phyloP scores from a whole-genome alignment of 139 green algal genomes.

The Volvox africanus region DNA sequence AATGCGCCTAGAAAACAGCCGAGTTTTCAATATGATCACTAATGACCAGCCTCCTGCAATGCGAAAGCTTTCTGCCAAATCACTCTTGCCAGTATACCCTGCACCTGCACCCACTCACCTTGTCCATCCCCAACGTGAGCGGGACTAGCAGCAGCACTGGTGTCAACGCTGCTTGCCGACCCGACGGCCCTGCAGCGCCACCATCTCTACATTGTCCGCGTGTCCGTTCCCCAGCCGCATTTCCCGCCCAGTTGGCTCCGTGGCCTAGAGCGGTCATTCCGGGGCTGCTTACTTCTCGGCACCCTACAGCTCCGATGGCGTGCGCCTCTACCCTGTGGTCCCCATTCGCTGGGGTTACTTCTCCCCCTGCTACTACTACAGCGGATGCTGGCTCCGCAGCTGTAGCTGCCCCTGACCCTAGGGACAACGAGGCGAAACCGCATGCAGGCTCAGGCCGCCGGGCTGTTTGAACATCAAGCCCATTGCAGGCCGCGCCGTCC shows the following conservation, averaged over 20 bases:
- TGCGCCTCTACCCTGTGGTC: background rate
- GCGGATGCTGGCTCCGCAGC: no score
- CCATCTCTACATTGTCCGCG: background rate
- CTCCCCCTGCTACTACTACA: background rate
- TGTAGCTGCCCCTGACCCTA: background rate
- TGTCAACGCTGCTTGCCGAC: background rate
- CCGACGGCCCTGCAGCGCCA: background rate
- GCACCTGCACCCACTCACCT: slow-evolving; percentile 58
- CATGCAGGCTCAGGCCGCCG: background rate
- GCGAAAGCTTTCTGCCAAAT: no score
- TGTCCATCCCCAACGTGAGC: slow-evolving; percentile 85
- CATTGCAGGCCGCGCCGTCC: background rate
- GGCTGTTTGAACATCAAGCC: background rate
- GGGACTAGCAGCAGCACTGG: slow-evolving; percentile 86
- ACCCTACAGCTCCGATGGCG: background rate
- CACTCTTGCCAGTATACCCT: background rate
- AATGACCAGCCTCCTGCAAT: no score
- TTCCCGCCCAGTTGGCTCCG: background rate
- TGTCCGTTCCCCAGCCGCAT: background rate
- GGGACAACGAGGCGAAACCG: background rate
- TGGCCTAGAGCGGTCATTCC: background rate
- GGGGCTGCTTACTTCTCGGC: background rate
- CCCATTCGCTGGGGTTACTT: background rate
- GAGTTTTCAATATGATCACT: no score
- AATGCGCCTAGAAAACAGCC: no score